Evolutionary conservation across 1,284 basidiomycete genomes (phyloP).

Genomic region (Rhodotorula sp.): DNA sequence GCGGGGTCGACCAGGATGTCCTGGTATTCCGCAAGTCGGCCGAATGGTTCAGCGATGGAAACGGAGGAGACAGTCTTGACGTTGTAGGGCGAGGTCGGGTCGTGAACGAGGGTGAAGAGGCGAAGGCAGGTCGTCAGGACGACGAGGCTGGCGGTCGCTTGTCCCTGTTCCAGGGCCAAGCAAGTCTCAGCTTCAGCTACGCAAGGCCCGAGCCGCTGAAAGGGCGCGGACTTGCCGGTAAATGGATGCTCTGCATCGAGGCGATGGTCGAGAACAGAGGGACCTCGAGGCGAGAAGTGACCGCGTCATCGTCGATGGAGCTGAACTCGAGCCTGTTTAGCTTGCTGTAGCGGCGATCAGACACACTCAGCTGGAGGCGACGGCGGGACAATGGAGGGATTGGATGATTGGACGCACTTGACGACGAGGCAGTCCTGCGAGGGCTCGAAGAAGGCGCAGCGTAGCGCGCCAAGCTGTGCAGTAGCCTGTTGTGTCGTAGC

Average conservation of each 20-base stretch:
- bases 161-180: slow-evolving; percentile 2
- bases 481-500: slow-evolving; percentile 29
- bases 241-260: slow-evolving; percentile 28
- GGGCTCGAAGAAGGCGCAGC: slow-evolving; percentile 24
- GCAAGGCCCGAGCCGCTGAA: too few species aligned
- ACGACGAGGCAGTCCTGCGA: slow-evolving; percentile 27
- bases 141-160: slow-evolving; percentile 24
- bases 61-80: slow-evolving; percentile 23
- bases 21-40: slow-evolving; percentile 28
- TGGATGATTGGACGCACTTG: slow-evolving; percentile 26
- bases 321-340: slow-evolving; percentile 33
- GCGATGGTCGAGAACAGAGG: slow-evolving; percentile 33
- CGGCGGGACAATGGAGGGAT: not conserved
- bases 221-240: slow-evolving; percentile 12
- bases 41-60: slow-evolving; percentile 38
- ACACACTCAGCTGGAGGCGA: not conserved
- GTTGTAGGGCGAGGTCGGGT: slow-evolving; percentile 6
- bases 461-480: slow-evolving; percentile 35
- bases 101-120: slow-evolving; percentile 35
- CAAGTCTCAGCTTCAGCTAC: not conserved
- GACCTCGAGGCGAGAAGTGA: slow-evolving; percentile 17
- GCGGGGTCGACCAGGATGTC: slow-evolving; percentile 34
- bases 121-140: slow-evolving; percentile 41
- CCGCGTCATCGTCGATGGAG: not conserved
- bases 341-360: slow-evolving; percentile 30